phyloP scores from a whole-genome alignment of 2,329 filamentous ascomycete species.

The Fusarium cicatricum region DNA sequence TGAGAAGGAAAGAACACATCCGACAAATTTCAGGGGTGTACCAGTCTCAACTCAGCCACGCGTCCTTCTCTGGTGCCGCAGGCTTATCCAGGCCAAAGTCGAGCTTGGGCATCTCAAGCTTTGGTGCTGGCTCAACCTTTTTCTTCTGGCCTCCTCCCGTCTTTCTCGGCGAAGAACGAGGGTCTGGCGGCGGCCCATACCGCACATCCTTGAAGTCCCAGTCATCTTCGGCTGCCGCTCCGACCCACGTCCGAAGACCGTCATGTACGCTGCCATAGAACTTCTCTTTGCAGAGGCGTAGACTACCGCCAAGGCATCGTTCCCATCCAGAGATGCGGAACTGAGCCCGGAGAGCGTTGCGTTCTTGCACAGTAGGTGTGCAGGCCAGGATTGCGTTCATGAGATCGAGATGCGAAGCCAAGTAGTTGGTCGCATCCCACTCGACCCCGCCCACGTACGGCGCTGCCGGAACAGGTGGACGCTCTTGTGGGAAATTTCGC shows the following conservation, averaged over 20 bases:
- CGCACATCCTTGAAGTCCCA: slow-evolving; percentile 87
- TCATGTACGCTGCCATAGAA: slow-evolving; percentile 95
- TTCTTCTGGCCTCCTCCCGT: slow-evolving; percentile 53
- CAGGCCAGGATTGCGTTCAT: slow-evolving; percentile 90
- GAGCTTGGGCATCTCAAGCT: slow-evolving; percentile 67
- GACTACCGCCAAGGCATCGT: slow-evolving; percentile 82
- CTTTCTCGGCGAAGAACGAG: slow-evolving; percentile 45
- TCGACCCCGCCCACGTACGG: slow-evolving; percentile 97
- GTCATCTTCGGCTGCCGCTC: slow-evolving; percentile 83
- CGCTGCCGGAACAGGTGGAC: slow-evolving; percentile 90
- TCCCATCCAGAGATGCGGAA: slow-evolving; percentile 89
- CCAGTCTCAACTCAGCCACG: slow-evolving; percentile 42
- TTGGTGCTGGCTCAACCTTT: slow-evolving; percentile 64
- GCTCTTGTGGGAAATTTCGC: slow-evolving; percentile 82
- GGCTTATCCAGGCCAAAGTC: slow-evolving; percentile 56
- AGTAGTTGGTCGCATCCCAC: slow-evolving; percentile 98
- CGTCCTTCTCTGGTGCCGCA: slow-evolving; percentile 42
- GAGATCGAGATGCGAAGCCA: slow-evolving; percentile 91
- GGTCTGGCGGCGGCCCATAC: slow-evolving; percentile 65
- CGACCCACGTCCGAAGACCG: slow-evolving; percentile 87
- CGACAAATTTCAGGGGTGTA: slow-evolving; percentile 23
- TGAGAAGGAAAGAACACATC: slow-evolving; percentile 31
- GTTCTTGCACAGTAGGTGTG: slow-evolving; percentile 71
- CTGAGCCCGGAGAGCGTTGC: slow-evolving; percentile 80
- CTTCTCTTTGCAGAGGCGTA: slow-evolving; percentile 96